Conservation (phyloP, 2,329 filamentous ascomycete species). For the Lasiodiplodia gonubiensis region DNA sequence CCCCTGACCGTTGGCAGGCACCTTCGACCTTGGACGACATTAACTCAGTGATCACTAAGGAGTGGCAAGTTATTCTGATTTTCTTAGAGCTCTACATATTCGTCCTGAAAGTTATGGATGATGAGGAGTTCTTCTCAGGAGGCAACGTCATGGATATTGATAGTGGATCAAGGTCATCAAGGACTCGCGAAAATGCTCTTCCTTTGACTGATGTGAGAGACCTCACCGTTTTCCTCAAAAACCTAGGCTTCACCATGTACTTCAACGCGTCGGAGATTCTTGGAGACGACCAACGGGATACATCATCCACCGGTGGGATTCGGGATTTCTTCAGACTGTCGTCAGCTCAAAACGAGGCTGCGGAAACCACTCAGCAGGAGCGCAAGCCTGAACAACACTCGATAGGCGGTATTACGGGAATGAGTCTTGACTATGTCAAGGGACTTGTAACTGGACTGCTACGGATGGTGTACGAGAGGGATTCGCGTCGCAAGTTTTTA, state of each 20-base stretch:
- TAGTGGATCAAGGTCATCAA: slow-evolving; percentile 8
- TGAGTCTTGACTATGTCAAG: slow-evolving; percentile 79
- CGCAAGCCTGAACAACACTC: slow-evolving; percentile 46
- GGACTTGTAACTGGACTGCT: slow-evolving; percentile 79
- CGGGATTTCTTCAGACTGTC: slow-evolving; percentile 44
- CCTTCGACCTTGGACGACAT: slow-evolving; percentile 35
- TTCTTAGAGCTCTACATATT: slow-evolving; percentile 96
- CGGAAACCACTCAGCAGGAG: slow-evolving; percentile 34
- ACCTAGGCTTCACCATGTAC: slow-evolving; percentile 85
- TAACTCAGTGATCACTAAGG: slow-evolving; percentile 53
- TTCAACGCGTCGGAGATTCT: slow-evolving; percentile 76
- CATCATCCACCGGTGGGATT: slow-evolving; percentile 51
- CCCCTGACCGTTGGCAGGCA: slow-evolving; percentile 39
- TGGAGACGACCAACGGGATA: slow-evolving; percentile 51
- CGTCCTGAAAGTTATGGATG: slow-evolving; percentile 88
- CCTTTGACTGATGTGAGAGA: slow-evolving; percentile 72
- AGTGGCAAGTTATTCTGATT: slow-evolving; percentile 88
- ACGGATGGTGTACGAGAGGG: slow-evolving; percentile 88
- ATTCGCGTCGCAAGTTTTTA: slow-evolving; percentile 85
- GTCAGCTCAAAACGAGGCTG: not conserved
- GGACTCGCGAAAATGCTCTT: slow-evolving; percentile 67
- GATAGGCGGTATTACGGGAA: slow-evolving; percentile 68
- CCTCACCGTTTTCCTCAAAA: slow-evolving; percentile 85
- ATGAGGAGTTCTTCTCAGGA: slow-evolving; percentile 87
- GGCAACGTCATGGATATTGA: slow-evolving; percentile 36